These are phyloP conservation scores for Gleditsia sinensis DNA, from an alignment of 306 rosid species.

Conservation along the genomic window DNA sequence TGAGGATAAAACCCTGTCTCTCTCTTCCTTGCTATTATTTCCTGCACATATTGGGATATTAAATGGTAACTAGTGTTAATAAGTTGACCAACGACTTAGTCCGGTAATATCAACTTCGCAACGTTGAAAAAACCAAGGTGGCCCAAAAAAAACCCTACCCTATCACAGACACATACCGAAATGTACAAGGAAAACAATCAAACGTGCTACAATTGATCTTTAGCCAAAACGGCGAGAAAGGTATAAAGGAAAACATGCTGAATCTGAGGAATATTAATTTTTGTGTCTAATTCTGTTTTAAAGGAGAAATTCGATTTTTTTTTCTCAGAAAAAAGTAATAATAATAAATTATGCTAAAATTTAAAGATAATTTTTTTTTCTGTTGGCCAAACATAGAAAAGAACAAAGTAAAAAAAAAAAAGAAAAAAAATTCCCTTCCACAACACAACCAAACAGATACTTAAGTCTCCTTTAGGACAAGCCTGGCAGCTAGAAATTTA, in stretches of 20 bases:
- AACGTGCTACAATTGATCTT: too few relatives aligned
- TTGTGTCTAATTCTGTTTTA: too few relatives aligned
- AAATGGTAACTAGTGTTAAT: conserved; percentile 5
- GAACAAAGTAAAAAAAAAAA: background rate
- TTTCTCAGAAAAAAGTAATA: too few relatives aligned
- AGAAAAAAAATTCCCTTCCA: background rate
- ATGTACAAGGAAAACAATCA: background rate
- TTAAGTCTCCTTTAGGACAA: background rate
- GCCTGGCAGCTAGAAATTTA: background rate
- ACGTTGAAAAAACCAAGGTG: conserved; percentile 19
- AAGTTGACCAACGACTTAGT: conserved; percentile 2
- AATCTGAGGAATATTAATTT: background rate
- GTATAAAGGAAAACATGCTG: background rate
- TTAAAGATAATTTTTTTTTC: too few relatives aligned
- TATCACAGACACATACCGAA: background rate
- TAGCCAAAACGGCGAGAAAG: too few relatives aligned
- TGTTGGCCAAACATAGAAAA: too few relatives aligned
- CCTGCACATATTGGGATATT: conserved; percentile 45
- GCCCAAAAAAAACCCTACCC: conserved; percentile 12
- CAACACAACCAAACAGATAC: too few relatives aligned
- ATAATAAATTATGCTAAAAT: too few relatives aligned
- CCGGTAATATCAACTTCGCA: conserved; percentile 16
- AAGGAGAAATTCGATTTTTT: too few relatives aligned
- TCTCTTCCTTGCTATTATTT: conserved; percentile 41
- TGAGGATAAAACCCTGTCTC: conserved; percentile 17